Evolutionary conservation across 768 basidiomycete genomes (phyloP), one percentile per base, ranked within the genome.

Genomic region (Cubamyces lactineus): DNA sequence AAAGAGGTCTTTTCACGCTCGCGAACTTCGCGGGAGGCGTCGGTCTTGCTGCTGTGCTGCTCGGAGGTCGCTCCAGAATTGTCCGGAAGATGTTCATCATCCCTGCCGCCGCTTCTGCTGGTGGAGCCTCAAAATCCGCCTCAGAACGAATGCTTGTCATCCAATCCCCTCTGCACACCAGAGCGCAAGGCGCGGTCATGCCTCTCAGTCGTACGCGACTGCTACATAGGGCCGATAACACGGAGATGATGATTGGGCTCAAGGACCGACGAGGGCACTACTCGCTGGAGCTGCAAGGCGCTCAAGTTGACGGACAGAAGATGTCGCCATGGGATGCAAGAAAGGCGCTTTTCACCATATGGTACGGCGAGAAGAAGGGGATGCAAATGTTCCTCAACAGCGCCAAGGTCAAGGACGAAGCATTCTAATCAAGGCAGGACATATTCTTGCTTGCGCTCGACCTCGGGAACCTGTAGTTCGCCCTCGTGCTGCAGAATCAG

Each of bases 291-390:
- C 26, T 70, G n/a, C 30, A 57, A 11, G 59, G 57, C 30, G 68
- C 65, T 41, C 57, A 48, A 40, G 54, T 72, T 23, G 58, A 65
- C 21, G 71, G 71, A 11, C 24, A 66, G 53, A 48, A 57, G 34
- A 9, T 54, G 38, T 64, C 65, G 24, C 28, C 43, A 41, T 67
- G 64, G 64, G 57, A 58, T 38, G 62, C 61, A 41, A 53, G 59
- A 49, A 66, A 67, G 42, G 49, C 56, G 51, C 61, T 71, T 13
- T 71, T 53, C 57, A 63, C 51, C 43, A 53, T 17, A 6, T 71
- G 68, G 68, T 71, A 71, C 42, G 70, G 68, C 38, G 62, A 61
- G 49, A 48, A 59, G 62, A 61, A 63, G 62, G 68, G 60, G n/a
- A 51, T 52, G 40, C 49, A 63, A 54, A 24, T 60, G 50, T 56